Conservation (phyloP, 1,139 yeast genomes). For the Kodamaea arcana region DNA sequence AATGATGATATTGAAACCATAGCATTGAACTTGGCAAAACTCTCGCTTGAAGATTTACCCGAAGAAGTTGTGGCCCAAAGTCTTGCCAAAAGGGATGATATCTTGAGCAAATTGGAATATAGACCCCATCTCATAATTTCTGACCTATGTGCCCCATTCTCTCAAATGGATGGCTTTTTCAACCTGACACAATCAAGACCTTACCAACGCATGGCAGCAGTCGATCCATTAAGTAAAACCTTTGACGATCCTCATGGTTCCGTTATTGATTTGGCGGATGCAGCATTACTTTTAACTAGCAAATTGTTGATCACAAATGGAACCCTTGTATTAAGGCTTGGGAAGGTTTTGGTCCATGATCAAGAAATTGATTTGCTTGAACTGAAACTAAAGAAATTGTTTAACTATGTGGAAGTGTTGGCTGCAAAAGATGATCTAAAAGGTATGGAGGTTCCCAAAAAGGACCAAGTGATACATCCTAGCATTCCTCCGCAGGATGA, state of each 20-base stretch:
- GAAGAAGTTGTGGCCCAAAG: constrained; percentile 9
- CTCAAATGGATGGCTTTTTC: constrained; percentile 62
- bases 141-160: constrained; percentile 80
- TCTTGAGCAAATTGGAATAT: constrained; percentile 15
- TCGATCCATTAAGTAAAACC: constrained; percentile 25
- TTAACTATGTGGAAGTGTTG: constrained; percentile 29
- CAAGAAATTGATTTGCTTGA: constrained; percentile 59
- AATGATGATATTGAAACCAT: constrained; percentile 18
- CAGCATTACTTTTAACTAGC: constrained; percentile 73
- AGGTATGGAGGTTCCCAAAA: neutral
- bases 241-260: constrained; percentile 25
- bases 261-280: constrained; percentile 74
- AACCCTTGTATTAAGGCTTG: constrained; percentile 66
- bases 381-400: constrained; percentile 52
- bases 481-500: neutral
- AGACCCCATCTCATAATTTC: constrained; percentile 64
- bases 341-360: constrained; percentile 48
- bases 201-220: constrained; percentile 32
- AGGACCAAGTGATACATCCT: neutral
- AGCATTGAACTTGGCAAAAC: constrained; percentile 12
- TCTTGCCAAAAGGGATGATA: constrained; percentile 7
- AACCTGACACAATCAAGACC: constrained; percentile 77
- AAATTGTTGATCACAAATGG: constrained; percentile 70
- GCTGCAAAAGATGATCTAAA: constrained; percentile 2
- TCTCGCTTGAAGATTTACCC: constrained; percentile 12